phyloP scores from a whole-genome alignment of 2,329 filamentous ascomycete species.

The Exserohilum turcica region DNA sequence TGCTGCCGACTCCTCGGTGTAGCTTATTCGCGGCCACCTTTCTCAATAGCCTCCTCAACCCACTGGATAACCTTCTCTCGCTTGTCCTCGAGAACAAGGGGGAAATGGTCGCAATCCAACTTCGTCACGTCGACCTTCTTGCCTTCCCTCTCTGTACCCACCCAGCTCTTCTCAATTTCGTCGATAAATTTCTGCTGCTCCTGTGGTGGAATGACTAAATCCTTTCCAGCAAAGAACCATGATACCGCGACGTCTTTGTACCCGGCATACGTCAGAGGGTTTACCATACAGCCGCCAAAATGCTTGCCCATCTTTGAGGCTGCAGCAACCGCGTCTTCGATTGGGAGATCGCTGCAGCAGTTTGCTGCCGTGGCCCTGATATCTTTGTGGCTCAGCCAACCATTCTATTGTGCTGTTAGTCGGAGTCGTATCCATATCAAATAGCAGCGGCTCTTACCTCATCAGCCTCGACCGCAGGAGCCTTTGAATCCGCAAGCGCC shows the following conservation, averaged over 20 bases:
- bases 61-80: conserved; percentile 35
- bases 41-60: conserved; percentile 25
- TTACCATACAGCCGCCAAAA: conserved; percentile 42
- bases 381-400: conserved; percentile 22
- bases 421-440: not conserved
- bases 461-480: conserved; percentile 8
- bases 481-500: not conserved
- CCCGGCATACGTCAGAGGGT: conserved; percentile 46
- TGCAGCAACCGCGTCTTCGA: conserved; percentile 17
- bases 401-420: conserved; percentile 9
- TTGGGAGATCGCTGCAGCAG: conserved; percentile 26
- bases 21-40: conserved; percentile 5
- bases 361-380: conserved; percentile 5
- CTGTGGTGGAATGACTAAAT: conserved; percentile 39
- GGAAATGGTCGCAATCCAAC: conserved; percentile 46
- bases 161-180: conserved; percentile 41
- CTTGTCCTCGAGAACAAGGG: conserved; percentile 29
- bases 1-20: not conserved
- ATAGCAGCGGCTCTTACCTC: conserved; percentile 10
- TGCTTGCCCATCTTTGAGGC: conserved; percentile 35
- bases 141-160: conserved; percentile 32
- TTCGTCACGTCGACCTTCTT: conserved; percentile 49
- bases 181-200: conserved; percentile 44
- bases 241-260: conserved; percentile 51
- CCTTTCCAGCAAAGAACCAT: conserved; percentile 49